These are phyloP conservation scores for Tuber microsphaerosporum DNA, from an alignment of 495 filamentous ascomycete species.

Conservation along the genomic window DNA sequence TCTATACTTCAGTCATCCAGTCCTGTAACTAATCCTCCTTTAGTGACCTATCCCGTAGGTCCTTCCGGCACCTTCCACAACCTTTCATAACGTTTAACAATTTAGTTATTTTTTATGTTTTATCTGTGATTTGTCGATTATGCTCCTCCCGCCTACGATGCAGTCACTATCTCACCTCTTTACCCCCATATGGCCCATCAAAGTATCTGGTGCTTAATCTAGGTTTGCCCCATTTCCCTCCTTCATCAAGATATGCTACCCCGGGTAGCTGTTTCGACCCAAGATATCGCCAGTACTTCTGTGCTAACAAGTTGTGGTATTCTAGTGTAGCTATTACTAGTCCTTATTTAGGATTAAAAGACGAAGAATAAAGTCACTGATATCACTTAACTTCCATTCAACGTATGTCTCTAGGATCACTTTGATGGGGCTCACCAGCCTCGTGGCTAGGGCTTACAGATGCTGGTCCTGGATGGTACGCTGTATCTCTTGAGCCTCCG, in stretches of 20 bases:
- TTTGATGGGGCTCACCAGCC: not conserved
- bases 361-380: not conserved
- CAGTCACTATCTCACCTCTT: not conserved
- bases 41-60: not conserved
- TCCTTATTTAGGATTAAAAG: not conserved
- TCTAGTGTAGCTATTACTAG: not conserved
- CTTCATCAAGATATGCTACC: not conserved
- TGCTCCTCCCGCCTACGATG: not conserved
- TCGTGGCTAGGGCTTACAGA: not conserved
- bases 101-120: not conserved
- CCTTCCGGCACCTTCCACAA: not conserved
- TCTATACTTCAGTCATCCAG: not conserved
- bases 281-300: not conserved
- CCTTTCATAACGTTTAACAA: not conserved
- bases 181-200: not conserved
- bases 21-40: not conserved
- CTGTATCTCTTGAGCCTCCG: constrained; percentile 12
- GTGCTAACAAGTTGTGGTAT: not conserved
- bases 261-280: not conserved
- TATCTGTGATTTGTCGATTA: not conserved
- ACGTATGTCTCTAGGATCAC: not conserved
- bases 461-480: not conserved
- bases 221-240: not conserved
- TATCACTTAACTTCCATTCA: not conserved
- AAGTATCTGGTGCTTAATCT: not conserved